Evolutionary conservation across 306 rosid genomes (phyloP), one percentile per base, ranked within the genome.

Genomic region (Sesbania bispinosa): DNA sequence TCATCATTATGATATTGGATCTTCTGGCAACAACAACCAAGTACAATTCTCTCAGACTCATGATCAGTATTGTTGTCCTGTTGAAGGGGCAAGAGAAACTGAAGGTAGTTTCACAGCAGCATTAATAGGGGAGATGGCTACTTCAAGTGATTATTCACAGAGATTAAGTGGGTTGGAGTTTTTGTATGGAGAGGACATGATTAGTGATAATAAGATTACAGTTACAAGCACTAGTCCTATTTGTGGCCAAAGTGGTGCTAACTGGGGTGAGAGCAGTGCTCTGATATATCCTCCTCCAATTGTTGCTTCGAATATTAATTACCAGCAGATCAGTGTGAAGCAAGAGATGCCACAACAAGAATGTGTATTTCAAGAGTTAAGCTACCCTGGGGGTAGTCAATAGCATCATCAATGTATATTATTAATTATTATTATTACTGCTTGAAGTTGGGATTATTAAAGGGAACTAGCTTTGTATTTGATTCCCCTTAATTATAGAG

Each of bases 201-300:
- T 45, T 32, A 29, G 18, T 7, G 69, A 55, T 45, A 54, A 55
- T 43, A 76, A 65, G 58, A 55, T 57, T 63, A n/a, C 27, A n/a
- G 67, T 46, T 13, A 19, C 70, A n/a, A n/a, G n/a, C n/a, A n/a
- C n/a, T 18, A 15, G 54, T 52, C 29, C 51, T 46, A 13, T 32
- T n/a, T 60, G 67, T 71, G 62, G 62, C 36, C 70, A 62, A 59
- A 67, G 42, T 60, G 64, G 62, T 67, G 63, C 45, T 10, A 69
- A 83, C 0, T 84, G 89, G 89, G 83, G 84, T 16, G 86, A 83
- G 74, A 81, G 74, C 32, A 73, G 74, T 63, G 59, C 84, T 62
- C 6, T 77, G 62, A 62, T 84, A 27, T 80, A 75, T 77, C 81
- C 85, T 81, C 73, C 85, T 81, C 73, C 84, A 61, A 30, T 57